A percentile compares a stretch with the other conserved stretches of the same genome.
phyloP scores from a whole-genome alignment of 139 green algal species.

The Pedinophyceae sp. region DNA sequence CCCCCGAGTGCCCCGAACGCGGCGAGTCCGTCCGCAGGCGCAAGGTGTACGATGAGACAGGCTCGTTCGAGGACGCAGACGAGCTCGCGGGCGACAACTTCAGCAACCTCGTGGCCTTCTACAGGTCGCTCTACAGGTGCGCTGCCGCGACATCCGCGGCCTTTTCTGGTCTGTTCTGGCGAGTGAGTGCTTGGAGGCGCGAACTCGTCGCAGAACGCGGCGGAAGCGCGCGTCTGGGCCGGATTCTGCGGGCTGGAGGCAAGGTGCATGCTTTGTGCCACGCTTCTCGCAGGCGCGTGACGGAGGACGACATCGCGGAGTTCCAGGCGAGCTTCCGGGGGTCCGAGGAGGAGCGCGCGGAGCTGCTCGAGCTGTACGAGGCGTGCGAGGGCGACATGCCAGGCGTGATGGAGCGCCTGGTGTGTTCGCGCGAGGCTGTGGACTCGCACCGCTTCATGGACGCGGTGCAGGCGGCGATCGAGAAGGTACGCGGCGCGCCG shows the following conservation, averaged over 20 bases:
- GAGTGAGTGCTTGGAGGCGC: no score
- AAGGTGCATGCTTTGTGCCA: no score
- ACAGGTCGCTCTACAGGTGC: constrained; percentile 5
- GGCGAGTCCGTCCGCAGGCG: no score
- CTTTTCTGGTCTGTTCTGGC: no score
- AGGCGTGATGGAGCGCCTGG: constrained; percentile 16
- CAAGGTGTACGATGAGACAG: constrained; percentile 27
- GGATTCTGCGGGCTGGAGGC: no score
- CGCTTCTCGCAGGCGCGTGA: constrained; percentile 20
- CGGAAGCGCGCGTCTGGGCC: no score
- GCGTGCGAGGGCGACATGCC: constrained; percentile 23
- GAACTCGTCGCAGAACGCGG: no score
- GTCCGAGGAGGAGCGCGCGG: constrained; percentile 17
- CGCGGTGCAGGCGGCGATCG: constrained; percentile 20
- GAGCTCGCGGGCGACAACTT: not conserved
- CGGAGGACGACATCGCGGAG: constrained; percentile 15
- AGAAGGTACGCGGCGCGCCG: no score
- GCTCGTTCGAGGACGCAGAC: constrained; percentile 14
- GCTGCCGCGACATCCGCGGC: no score
- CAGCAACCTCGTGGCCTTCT: not conserved
- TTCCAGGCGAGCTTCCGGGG: constrained; percentile 21
- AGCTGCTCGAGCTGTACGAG: constrained; percentile 19
- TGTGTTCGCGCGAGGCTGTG: constrained; percentile 14
- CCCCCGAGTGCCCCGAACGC: no score
- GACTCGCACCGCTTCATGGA: constrained; percentile 25